phyloP scores from a whole-genome alignment of 2,329 filamentous ascomycete genomes.

The Colletotrichum caudatum region DNA sequence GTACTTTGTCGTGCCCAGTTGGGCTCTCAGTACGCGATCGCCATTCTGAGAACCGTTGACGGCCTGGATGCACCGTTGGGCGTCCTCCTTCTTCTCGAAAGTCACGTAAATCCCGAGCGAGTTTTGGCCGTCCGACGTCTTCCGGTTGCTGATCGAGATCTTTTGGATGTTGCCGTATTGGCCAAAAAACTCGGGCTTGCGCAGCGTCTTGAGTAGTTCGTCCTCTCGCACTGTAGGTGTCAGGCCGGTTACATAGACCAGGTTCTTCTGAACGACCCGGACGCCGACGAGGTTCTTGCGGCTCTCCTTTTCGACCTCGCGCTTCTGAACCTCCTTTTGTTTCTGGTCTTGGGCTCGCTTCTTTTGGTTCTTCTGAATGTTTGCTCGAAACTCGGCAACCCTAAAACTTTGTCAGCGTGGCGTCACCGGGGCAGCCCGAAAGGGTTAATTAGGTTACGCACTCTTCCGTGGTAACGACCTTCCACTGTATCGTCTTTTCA shows the following conservation, averaged over 20 bases:
- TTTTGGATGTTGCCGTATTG: slow-evolving; percentile 99
- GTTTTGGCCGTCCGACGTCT: slow-evolving; percentile 79
- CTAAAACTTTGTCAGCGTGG: slow-evolving; percentile 56
- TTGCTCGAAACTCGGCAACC: slow-evolving; percentile 79
- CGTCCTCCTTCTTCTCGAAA: slow-evolving; percentile 91
- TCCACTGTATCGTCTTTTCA: slow-evolving; percentile 97
- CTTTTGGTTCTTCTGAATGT: slow-evolving; percentile 91
- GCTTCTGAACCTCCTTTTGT: slow-evolving; percentile 96
- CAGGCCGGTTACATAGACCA: slow-evolving; percentile 96
- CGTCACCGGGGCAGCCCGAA: slow-evolving; percentile 1
- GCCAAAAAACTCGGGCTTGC: slow-evolving; percentile 93
- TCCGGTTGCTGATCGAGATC: slow-evolving; percentile 97
- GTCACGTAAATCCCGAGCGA: slow-evolving; percentile 99
- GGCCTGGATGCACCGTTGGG: slow-evolving; percentile 87
- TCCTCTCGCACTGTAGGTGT: slow-evolving; percentile 94
- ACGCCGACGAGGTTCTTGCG: slow-evolving; percentile 96
- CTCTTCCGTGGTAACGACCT: slow-evolving; percentile 95
- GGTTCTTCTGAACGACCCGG: slow-evolving; percentile 96
- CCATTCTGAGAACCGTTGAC: slow-evolving; percentile 95
- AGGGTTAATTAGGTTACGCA: slow-evolving; percentile 62
- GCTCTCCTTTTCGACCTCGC: slow-evolving; percentile 94
- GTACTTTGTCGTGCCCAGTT: slow-evolving; percentile 94
- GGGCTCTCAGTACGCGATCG: slow-evolving; percentile 84
- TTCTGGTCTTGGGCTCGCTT: slow-evolving; percentile 84
- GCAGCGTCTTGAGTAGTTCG: slow-evolving; percentile 88